Evolutionary conservation across 768 basidiomycete species (phyloP).

Genomic region (Boletus rubescentipes): DNA sequence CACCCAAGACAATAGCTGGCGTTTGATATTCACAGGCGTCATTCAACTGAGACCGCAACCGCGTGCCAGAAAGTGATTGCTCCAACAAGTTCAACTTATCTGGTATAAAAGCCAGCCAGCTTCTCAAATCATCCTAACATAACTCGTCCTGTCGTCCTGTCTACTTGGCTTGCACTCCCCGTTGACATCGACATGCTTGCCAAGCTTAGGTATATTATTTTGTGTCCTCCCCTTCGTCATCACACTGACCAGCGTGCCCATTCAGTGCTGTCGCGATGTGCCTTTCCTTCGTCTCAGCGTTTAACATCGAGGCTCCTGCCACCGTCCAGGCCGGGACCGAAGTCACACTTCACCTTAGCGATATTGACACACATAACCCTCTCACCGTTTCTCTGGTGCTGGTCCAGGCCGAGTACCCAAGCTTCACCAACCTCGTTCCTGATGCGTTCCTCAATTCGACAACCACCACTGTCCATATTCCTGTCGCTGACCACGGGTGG

Average conservation of each 20-base stretch:
- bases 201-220: slow-evolving; percentile 1
- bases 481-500: neutral
- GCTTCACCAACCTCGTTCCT: too few species aligned
- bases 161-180: too few species aligned
- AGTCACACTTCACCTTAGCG: neutral
- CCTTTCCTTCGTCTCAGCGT: neutral
- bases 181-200: neutral
- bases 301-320: neutral
- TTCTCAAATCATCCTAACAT: neutral
- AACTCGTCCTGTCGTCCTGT: too few species aligned
- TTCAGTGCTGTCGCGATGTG: neutral
- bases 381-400: too few species aligned
- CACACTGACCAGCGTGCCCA: neutral
- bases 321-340: neutral
- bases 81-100: too few species aligned
- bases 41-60: neutral
- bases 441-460: too few species aligned
- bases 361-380: too few species aligned
- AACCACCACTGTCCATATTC: neutral
- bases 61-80: neutral
- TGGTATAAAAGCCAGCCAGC: neutral
- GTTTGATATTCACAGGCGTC: neutral
- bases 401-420: too few species aligned
- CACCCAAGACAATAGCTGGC: too few species aligned
- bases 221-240: neutral